These are phyloP conservation scores for Pythium phragmitis DNA, from an alignment of 352 stramenopile species.

Conservation along the genomic window DNA sequence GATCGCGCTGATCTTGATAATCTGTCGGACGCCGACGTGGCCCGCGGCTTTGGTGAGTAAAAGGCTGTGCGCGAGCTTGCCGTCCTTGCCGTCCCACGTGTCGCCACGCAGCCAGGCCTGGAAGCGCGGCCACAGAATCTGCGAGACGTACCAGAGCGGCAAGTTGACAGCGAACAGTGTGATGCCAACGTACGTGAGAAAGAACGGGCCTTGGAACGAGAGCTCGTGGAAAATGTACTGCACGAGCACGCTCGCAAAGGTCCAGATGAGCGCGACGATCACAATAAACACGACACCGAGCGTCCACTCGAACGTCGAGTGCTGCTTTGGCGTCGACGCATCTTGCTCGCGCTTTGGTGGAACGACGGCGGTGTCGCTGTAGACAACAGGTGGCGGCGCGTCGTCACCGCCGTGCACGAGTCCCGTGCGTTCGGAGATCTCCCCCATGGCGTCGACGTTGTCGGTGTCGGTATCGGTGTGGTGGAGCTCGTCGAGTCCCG, in stretches of 20 bases:
- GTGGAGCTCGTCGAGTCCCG: too few species aligned
- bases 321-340: conserved; percentile 19
- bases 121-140: conserved; percentile 42
- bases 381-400: background rate
- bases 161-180: conserved; percentile 85
- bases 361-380: background rate
- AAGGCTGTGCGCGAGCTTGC: conserved; percentile 38
- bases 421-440: conserved; percentile 30
- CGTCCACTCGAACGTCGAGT: conserved; percentile 60
- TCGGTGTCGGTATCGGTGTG: too few species aligned
- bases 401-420: conserved; percentile 22
- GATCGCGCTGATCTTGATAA: conserved; percentile 53
- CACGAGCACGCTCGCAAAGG: conserved; percentile 81
- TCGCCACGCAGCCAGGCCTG: conserved; percentile 39
- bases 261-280: conserved; percentile 80
- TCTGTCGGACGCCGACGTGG: conserved; percentile 43
- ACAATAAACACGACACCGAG: conserved; percentile 74
- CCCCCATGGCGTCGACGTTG: conserved; percentile 8
- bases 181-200: conserved; percentile 88
- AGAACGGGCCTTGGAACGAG: conserved; percentile 85
- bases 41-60: conserved; percentile 31
- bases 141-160: conserved; percentile 68
- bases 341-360: background rate
- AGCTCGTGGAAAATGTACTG: conserved; percentile 90
- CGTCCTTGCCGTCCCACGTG: conserved; percentile 31